Conservation (phyloP, 257 asterid species). For the Dorcoceras hygrometricum region DNA sequence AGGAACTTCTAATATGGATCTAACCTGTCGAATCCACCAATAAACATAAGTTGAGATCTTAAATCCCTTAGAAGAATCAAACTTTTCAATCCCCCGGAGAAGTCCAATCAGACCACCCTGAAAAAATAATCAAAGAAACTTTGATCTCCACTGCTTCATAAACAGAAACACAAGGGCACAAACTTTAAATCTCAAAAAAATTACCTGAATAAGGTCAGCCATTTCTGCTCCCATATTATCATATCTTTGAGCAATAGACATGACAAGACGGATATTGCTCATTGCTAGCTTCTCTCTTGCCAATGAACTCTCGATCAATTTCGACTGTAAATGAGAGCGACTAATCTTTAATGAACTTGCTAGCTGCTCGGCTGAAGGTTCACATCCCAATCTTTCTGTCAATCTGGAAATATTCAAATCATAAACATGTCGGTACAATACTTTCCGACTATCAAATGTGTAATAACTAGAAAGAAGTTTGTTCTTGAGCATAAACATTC, state of each 20-base stretch:
- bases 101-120: constrained; percentile 93
- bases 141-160: constrained; percentile 6
- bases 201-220: constrained; percentile 94
- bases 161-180: background rate
- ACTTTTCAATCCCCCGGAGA: constrained; percentile 93
- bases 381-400: constrained; percentile 74
- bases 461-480: background rate
- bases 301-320: constrained; percentile 63
- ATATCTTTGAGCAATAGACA: constrained; percentile 91
- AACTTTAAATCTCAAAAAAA: constrained; percentile 12
- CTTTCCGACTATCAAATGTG: background rate
- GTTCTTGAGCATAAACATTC: background rate
- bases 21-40: constrained; percentile 99
- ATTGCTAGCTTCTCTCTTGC: constrained; percentile 95
- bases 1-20: constrained; percentile 2
- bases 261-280: constrained; percentile 96
- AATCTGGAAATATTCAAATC: constrained; percentile 43
- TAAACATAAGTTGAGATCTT: constrained; percentile 95
- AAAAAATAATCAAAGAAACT: constrained; percentile 25
- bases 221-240: constrained; percentile 92
- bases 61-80: constrained; percentile 88
- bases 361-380: constrained; percentile 93
- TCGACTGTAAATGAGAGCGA: constrained; percentile 56
- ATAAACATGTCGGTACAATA: background rate
- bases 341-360: constrained; percentile 65